Conservation (phyloP, 495 filamentous ascomycete species). For the Hypoxylon subgilvum region DNA sequence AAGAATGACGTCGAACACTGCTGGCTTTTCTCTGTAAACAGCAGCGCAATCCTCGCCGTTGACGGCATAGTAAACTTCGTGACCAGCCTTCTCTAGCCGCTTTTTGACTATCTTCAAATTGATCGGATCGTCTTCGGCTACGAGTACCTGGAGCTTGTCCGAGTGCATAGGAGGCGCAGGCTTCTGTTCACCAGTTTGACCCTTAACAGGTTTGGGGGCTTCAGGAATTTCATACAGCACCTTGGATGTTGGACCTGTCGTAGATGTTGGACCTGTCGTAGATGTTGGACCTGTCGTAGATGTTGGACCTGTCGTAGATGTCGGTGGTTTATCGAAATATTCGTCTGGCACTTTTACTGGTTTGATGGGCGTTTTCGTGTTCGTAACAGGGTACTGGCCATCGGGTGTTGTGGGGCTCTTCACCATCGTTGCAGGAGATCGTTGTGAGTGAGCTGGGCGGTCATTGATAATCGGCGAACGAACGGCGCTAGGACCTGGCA, state of each 20-base stretch:
- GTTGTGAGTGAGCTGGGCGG: not conserved
- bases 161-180: conserved; percentile 1
- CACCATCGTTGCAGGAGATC: not conserved
- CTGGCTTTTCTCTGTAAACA: conserved; percentile 64
- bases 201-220: conserved; percentile 9
- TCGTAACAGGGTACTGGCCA: conserved; percentile 41
- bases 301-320: conserved; percentile 16
- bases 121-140: conserved; percentile 93
- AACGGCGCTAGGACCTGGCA: not conserved
- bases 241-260: conserved; percentile 34
- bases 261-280: conserved; percentile 8
- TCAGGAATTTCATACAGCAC: conserved; percentile 46
- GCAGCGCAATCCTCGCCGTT: conserved; percentile 89
- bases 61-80: conserved; percentile 72
- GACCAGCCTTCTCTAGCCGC: conserved; percentile 78
- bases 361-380: conserved; percentile 47
- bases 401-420: not conserved
- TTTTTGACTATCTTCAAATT: conserved; percentile 90
- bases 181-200: not conserved
- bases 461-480: not conserved
- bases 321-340: conserved; percentile 29
- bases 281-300: conserved; percentile 15
- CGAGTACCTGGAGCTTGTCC: conserved; percentile 67
- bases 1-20: conserved; percentile 78
- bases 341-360: conserved; percentile 51